Base-by-base conservation (phyloP, 78 protist species). In the Dictyostelium brefeldianum region DNA sequence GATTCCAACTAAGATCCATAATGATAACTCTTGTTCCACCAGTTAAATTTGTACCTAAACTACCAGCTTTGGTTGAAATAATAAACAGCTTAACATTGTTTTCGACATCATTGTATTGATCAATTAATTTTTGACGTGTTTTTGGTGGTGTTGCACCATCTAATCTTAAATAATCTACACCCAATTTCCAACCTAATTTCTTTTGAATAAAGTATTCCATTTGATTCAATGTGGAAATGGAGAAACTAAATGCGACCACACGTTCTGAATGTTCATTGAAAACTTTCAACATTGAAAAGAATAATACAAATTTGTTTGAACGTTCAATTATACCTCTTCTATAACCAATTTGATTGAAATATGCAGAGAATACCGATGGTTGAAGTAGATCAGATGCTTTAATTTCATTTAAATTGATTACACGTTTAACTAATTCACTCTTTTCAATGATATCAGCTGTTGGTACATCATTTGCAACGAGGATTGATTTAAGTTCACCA, bases 11-110 rank as follows among this genome's bases (percentile, higher is more conserved):
- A 0, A 99, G 98, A 78, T 98, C 99, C 51, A 57, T 92, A 22
- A 99, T 84, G 53, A 98, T 47, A 17, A 98, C 98, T 15, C 99
- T 95, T 41, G 98, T 89, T 0, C 99, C 99, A 56, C 98, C 98
- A 0, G 99, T 98, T 31, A 99, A 82, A 57, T 99, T 98, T 25
- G 97, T 65, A 15, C 99, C 99, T 20, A 99, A 81, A 54, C 99
- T 99, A 48, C 96, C 93, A 25, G 96, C 95, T 25, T 90, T 90
- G 3, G 70, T 90, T 4, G 95, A 90, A 20, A 90, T 81, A 14
- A 90, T 15, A 50, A 90, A 90, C 22, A 90, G 31, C n/a, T 90
- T 78, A 5, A 50, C 11, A 6, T 48, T 11, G 11, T n/a, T 25
- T 2, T 2, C 27, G 2, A n/a, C 10, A 14, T 90, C 89, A 46